Conservation (phyloP, 164 flowering plant species). For the Euptelea pleiosperma region DNA sequence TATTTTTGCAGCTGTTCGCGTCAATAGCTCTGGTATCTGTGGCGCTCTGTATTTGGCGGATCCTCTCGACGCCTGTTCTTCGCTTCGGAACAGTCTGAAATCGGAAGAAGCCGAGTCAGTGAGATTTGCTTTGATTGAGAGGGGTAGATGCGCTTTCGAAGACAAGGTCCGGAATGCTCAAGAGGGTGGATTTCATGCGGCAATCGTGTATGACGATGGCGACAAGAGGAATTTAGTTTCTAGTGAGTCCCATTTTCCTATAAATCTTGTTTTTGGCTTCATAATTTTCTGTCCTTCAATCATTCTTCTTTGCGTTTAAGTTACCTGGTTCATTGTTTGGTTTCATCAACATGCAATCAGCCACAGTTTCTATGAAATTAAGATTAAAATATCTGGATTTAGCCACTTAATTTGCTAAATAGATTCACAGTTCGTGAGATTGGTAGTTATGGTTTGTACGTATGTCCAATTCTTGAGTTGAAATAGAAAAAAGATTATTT, state of each 20-base stretch:
- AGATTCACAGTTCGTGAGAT: too few relatives aligned
- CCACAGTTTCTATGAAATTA: too few relatives aligned
- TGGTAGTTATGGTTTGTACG: too few relatives aligned
- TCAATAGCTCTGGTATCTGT: constrained; percentile 38
- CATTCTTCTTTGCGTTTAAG: neutral
- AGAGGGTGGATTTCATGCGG: constrained; percentile 45
- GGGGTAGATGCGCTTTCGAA: constrained; percentile 54
- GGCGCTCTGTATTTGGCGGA: constrained; percentile 49
- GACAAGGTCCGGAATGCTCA: constrained; percentile 55
- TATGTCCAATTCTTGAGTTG: too few relatives aligned
- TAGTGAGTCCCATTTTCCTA: constrained; percentile 33
- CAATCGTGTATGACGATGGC: constrained; percentile 44
- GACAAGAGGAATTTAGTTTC: constrained; percentile 33
- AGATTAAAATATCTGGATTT: too few relatives aligned
- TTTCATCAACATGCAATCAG: too few relatives aligned
- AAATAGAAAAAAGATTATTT: too few relatives aligned
- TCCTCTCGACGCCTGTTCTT: constrained; percentile 50
- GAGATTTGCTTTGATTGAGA: constrained; percentile 43
- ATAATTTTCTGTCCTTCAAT: too few relatives aligned
- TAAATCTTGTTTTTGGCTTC: neutral
- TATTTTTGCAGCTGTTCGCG: constrained; percentile 30
- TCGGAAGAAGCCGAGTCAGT: constrained; percentile 8
- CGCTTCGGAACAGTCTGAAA: constrained; percentile 18
- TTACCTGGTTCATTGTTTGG: too few relatives aligned
- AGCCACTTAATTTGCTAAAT: too few relatives aligned